These are phyloP conservation scores for Cyclospora cayetanensis DNA, from an alignment of 169 alveolate species.

Conservation along the genomic window DNA sequence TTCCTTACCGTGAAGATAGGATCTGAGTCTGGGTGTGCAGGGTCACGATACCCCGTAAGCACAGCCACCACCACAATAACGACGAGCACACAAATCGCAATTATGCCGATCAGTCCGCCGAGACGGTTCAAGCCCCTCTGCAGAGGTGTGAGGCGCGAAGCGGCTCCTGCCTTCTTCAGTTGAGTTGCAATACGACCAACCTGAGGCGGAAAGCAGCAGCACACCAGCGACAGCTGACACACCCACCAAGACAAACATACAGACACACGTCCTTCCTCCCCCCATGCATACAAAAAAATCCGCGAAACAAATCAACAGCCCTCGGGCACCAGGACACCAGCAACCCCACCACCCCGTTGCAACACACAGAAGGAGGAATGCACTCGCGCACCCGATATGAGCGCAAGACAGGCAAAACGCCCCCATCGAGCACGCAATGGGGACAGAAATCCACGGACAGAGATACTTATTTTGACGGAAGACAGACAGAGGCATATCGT, in stretches of 20 bases:
- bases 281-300: too few relatives aligned
- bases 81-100: conserved; percentile 79
- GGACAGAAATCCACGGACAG: too few relatives aligned
- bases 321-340: too few relatives aligned
- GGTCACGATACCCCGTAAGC: conserved; percentile 84
- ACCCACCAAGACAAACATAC: background rate
- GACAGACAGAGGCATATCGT: too few relatives aligned
- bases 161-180: conserved; percentile 84
- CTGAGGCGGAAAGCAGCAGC: conserved; percentile 86
- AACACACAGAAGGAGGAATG: too few relatives aligned
- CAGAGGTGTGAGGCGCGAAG: conserved; percentile 82
- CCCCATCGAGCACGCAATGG: too few relatives aligned
- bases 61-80: conserved; percentile 85
- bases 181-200: conserved; percentile 97
- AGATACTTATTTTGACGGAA: too few relatives aligned
- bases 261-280: background rate
- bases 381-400: too few relatives aligned
- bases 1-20: conserved; percentile 86
- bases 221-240: too few relatives aligned
- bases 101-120: conserved; percentile 89
- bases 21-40: conserved; percentile 87
- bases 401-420: too few relatives aligned
- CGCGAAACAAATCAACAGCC: too few relatives aligned
- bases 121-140: conserved; percentile 85
- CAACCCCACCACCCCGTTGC: too few relatives aligned